Conservation (phyloP, 768 basidiomycete genomes). For the Kwoniella sp. region DNA sequence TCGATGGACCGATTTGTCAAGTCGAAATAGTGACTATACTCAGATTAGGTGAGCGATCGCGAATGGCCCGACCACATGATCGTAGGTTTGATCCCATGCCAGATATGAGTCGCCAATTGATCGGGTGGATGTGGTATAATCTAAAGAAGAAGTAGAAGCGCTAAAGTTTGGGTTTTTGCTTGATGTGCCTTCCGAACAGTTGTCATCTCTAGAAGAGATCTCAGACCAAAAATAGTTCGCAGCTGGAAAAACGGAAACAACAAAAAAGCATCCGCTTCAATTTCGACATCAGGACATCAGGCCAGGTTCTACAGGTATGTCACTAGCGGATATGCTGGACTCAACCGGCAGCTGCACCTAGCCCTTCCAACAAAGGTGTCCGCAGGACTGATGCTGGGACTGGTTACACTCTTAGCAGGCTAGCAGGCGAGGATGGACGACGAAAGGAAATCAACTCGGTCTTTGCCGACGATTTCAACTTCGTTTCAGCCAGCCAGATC, state of each 20-base stretch:
- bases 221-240: no score
- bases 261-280: no score
- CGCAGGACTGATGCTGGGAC: no score
- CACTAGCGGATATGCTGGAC: no score
- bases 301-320: background rate
- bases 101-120: background rate
- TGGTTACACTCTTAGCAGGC: background rate
- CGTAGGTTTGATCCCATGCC: background rate
- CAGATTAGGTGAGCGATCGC: background rate
- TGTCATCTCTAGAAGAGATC: no score
- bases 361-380: no score
- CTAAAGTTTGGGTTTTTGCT: background rate
- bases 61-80: background rate
- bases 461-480: constrained; percentile 3
- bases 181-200: background rate
- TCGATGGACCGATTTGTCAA: background rate
- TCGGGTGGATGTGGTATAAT: background rate
- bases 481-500: background rate
- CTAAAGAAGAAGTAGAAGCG: no score
- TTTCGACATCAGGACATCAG: background rate
- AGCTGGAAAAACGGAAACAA: no score
- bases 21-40: background rate
- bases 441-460: constrained; percentile 6
- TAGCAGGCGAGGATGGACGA: constrained; percentile 4
- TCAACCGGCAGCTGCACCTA: no score